Percentiles rank a stretch among this genome's conserved stretches.
Evolutionary conservation across 768 basidiomycete species (phyloP).

Genomic region (Termitomyces sp.): DNA sequence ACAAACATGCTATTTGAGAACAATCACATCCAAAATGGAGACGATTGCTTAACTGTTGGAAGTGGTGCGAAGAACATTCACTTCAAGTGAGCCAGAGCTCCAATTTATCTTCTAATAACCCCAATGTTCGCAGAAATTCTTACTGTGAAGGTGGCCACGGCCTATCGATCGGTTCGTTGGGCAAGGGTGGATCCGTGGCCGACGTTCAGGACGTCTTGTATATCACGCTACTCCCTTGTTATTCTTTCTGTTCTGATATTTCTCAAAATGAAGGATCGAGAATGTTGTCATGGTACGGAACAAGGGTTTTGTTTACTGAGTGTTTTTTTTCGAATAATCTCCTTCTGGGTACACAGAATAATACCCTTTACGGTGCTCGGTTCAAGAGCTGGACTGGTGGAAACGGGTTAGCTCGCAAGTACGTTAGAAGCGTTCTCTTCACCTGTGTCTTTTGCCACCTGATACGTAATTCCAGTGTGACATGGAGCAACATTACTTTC

Average conservation of each 20-base stretch:
- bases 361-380: conserved; percentile 50
- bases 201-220: conserved; percentile 54
- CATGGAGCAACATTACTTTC: conserved; percentile 53
- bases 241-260: neutral
- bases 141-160: conserved; percentile 58
- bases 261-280: conserved; percentile 30
- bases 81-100: conserved; percentile 27
- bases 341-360: conserved; percentile 26
- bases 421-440: conserved; percentile 5
- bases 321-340: neutral
- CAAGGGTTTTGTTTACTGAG: neutral
- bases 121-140: conserved; percentile 28
- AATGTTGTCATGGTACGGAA: conserved; percentile 35
- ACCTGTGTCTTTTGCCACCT: too few species aligned
- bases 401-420: conserved; percentile 54
- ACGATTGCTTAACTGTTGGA: conserved; percentile 57
- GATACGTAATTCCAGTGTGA: conserved; percentile 31
- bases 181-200: conserved; percentile 38
- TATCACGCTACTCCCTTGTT: conserved; percentile 11
- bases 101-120: neutral
- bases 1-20: conserved; percentile 53
- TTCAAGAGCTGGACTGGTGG: conserved; percentile 69
- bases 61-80: conserved; percentile 51
- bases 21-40: conserved; percentile 53
- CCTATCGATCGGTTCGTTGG: conserved; percentile 51